Evolutionary conservation across 805 yeast genomes (phyloP), one percentile per base, ranked within the genome.

Genomic region (Wickerhamiella shivajii): DNA sequence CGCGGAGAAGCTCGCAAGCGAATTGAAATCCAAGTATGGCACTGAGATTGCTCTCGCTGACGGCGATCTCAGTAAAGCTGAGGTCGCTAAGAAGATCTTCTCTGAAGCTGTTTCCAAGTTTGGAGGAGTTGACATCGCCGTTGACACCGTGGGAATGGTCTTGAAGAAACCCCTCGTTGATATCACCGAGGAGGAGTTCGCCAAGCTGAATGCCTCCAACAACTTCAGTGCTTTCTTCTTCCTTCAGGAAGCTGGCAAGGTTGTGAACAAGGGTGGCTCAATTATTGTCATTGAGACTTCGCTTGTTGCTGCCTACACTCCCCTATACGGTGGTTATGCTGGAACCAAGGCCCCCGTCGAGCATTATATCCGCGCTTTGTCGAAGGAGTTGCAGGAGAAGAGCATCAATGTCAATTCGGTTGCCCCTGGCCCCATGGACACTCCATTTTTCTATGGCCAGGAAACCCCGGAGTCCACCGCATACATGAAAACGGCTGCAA

Each of bases 321-420:
- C 46, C 56, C 28, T 71, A 66, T 51, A 78, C 53, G 69, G 83
- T 3, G 69, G 72, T 8, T 77, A 77, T 54, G 77, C 77, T 43
- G 77, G 78, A 8, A 69, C 78, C 37, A 78, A 77, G 56, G 85
- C 87, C 21, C 85, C 76, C 4, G 77, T 76, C 17, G 55, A 71
- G 44, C 83, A 77, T 49, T 65, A 74, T 45, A 69, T 75, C 17
- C 71, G 66, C 50, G 77, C 84, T 0, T 59, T 77, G 33, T 76
- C 85, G 13, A 67, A 77, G 34, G 90, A 78, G 57, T 76, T 81
- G 77, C 69, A 76, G 11, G 63, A 69, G 40, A 59, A 62, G 50
- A 73, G 73, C 41, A 80, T 80, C 16, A 63, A 83, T 42, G 81
- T 74, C 36, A 77, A 74, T 53, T 63, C 74, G 16, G 65, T 77